Conservation (phyloP, 1,284 basidiomycete genomes). For the Ustilago loliicola region DNA sequence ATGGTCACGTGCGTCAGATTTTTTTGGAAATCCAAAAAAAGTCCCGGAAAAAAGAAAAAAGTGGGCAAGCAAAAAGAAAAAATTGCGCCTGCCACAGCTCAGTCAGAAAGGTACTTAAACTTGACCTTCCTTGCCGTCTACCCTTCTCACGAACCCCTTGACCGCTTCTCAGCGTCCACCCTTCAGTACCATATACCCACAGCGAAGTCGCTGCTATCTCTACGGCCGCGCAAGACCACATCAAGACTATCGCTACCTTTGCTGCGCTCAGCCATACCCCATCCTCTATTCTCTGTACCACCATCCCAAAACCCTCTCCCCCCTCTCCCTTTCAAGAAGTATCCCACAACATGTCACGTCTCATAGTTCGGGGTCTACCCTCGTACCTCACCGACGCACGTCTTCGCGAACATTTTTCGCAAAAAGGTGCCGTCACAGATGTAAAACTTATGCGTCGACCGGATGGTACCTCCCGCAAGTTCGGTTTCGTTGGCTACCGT, state of each 20-base stretch:
- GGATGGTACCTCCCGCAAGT: constrained; percentile 84
- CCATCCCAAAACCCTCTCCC: background rate
- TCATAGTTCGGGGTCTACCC: constrained; percentile 91
- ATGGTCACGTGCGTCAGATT: constrained; percentile 27
- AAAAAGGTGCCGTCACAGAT: constrained; percentile 79
- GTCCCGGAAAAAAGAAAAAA: constrained; percentile 5
- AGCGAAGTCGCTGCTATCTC: background rate
- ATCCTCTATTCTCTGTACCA: background rate
- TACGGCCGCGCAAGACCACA: background rate
- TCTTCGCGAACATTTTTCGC: constrained; percentile 79
- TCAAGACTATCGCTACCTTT: background rate
- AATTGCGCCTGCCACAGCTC: background rate
- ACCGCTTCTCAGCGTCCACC: constrained; percentile 44
- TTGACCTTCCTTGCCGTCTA: background rate
- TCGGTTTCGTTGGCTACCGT: constrained; percentile 94
- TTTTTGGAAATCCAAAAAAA: background rate
- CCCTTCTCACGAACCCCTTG: constrained; percentile 9
- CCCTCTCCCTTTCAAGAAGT: background rate
- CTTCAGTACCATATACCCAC: constrained; percentile 32
- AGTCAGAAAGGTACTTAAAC: constrained; percentile 9
- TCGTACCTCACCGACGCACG: constrained; percentile 78
- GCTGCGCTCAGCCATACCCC: background rate
- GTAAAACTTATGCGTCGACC: constrained; percentile 83
- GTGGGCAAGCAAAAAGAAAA: constrained; percentile 4
- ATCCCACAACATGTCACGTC: constrained; percentile 77